Evolutionary conservation across 2,329 filamentous ascomycete species (phyloP), one percentile per base, ranked within the genome.

Genomic region (Trichoderma atrobrunneum): DNA sequence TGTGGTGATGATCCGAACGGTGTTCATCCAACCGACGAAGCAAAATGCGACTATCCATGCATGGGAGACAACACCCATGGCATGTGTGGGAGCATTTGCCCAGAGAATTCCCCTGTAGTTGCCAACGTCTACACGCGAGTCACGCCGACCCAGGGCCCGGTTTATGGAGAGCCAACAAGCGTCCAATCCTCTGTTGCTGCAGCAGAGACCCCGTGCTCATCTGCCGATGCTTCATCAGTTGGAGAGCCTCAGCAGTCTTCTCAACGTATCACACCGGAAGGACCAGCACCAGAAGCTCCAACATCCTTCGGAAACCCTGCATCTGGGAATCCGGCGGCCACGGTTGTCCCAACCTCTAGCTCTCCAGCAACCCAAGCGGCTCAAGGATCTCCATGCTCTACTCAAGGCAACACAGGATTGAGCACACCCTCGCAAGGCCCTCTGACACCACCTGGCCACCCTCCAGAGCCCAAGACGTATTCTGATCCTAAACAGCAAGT

Each of bases 1-100:
- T 82, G 81, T 64, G 81, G 81, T 65, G 77, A 82, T 64, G 76
- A 82, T 72, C 48, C 72, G 26, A 75, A 75, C 2, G 79, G 76
- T 2, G 75, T 82, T 68, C 76, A 73, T 12, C 54, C 75, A 8
- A 66, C 78, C 43, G 76, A 80, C 24, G 79, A 81, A 62, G 73
- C 67, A 32, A 74, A 74, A 21, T 82, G 81, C 73, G 78, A 82
- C 68, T 73, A 78, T 63, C 73, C 77, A 1, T 82, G 81, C 72
- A 75, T 77, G 70, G 74, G 76, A 30, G 76, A 79, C 54, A 74
- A 76, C 8, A 66, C 73, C n/a, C 72, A 77, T 18, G 79, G 80
- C 14, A 79, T 77, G 73, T 82, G 81, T 34, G 81, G 81, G n/a
- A 78, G 79, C 43, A 74, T 76, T 11, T 81, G 78, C 65, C 77